A percentile compares a stretch with the other conserved stretches of the same genome.
These are phyloP conservation scores for Chaetomium strumarium DNA, from an alignment of 2,329 filamentous ascomycete genomes.

Conservation along the genomic window DNA sequence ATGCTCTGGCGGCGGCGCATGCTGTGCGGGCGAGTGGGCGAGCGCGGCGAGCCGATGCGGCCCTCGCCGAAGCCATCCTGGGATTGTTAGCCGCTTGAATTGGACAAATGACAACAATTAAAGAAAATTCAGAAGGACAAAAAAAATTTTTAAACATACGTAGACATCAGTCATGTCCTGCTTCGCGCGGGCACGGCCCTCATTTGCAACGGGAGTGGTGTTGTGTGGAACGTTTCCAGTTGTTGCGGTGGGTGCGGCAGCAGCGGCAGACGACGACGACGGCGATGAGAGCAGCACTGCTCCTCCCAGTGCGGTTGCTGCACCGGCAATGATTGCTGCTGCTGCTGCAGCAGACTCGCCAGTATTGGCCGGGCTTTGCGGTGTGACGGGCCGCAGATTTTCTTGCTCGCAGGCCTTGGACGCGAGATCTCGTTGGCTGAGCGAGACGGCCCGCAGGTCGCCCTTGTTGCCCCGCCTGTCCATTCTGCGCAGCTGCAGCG, in stretches of 20 bases:
- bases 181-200: conserved; percentile 74
- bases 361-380: background rate
- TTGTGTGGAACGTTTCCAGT: conserved; percentile 21
- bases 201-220: conserved; percentile 70
- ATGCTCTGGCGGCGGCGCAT: conserved; percentile 97
- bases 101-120: conserved; percentile 6
- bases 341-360: conserved; percentile 1
- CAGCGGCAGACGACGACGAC: conserved; percentile 12
- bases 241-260: background rate
- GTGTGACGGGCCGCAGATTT: conserved; percentile 1
- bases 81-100: conserved; percentile 16
- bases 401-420: conserved; percentile 32
- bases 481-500: conserved; percentile 53
- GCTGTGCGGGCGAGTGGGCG: conserved; percentile 88
- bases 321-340: conserved; percentile 17
- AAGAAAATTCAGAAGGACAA: conserved; percentile 7
- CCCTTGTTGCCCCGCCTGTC: conserved; percentile 65
- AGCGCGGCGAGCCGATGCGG: conserved; percentile 77
- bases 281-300: conserved; percentile 3
- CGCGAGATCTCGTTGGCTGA: conserved; percentile 48
- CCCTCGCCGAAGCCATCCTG: conserved; percentile 94
- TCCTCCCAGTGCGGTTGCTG: conserved; percentile 17
- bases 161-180: conserved; percentile 85
- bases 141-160: conserved; percentile 63
- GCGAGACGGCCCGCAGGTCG: conserved; percentile 66